Base-by-base conservation (phyloP, 257 asterid species). In the Mitragyna speciosa region DNA sequence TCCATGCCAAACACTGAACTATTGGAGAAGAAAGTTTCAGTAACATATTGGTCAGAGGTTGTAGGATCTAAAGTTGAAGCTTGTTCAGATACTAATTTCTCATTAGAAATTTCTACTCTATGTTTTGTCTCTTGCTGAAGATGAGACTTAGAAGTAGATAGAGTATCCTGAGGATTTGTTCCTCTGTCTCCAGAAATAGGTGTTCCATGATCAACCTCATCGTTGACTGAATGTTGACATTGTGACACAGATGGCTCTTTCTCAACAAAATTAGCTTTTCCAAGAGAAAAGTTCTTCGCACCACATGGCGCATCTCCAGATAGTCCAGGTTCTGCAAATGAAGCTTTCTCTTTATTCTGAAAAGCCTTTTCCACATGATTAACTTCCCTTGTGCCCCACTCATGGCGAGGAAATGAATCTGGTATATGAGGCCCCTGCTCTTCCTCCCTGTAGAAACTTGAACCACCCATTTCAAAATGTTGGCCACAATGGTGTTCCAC, bases 391-490 rank as follows among this genome's bases (percentile, higher is more conserved):
- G 81, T 47, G 61, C 81, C 78, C 66, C 72, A 31, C 20, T 79
- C 77, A 70, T 31, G 43, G 65, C 41, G 56, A 77, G 78, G 51
- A 79, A 67, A 78, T 76, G 76, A 74, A 49, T 80, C 74, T 47
- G 82, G 33, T 33, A 28, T 20, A 39, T 81, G 59, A 76, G 68
- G 20, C 33, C 56, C 39, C 73, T 20, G 78, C 33, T 64, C 84
- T 80, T 73, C 81, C 76, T 69, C 78, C 22, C 69, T 26, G 28
- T 78, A 73, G 59, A 58, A 5, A n/a, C 78, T 77, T 39, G 86
- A 79, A 83, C 77, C 69, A 77, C 76, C 90, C 41, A 81, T 82
- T 80, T 79, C 88, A 76, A 31, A 76, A 31, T 69, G 68, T 33
- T 41, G 70, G 63, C 58, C 43, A 43, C 79, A 84, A 19, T 56